Percentiles rank a stretch among this genome's conserved stretches.
Evolutionary conservation across 2,329 filamentous ascomycete genomes (phyloP).

Genomic region (Calonectria pseudoturangicola): DNA sequence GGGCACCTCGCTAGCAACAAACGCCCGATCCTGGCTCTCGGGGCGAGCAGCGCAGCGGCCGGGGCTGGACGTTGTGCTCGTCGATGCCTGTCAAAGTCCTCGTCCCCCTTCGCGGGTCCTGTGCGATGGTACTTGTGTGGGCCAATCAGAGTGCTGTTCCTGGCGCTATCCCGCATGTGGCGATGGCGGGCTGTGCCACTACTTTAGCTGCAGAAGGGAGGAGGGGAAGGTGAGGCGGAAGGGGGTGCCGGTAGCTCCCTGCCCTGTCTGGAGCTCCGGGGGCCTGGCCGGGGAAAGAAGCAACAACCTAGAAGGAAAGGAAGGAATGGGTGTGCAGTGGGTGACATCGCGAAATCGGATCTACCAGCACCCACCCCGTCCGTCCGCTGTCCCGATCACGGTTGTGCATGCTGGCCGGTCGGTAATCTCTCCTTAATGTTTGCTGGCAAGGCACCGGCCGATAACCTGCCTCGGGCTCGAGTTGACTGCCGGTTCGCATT

Average conservation of each 20-base stretch:
- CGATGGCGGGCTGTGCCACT: constrained; percentile 32
- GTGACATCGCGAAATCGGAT: constrained; percentile 55
- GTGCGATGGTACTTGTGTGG: constrained; percentile 54
- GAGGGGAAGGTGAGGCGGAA: constrained; percentile 37
- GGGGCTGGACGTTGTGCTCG: constrained; percentile 18
- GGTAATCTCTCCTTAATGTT: constrained; percentile 8
- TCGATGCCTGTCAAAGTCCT: constrained; percentile 34
- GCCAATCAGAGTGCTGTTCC: constrained; percentile 64
- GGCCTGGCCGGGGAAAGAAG: constrained; percentile 40
- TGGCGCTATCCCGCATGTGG: constrained; percentile 59
- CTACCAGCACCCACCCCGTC: constrained; percentile 43
- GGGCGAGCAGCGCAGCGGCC: constrained; percentile 42
- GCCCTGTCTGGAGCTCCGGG: constrained; percentile 18
- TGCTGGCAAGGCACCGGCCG: background rate
- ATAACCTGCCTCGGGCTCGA: constrained; percentile 1
- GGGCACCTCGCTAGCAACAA: constrained; percentile 23
- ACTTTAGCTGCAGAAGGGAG: constrained; percentile 40
- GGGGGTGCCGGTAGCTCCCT: constrained; percentile 41
- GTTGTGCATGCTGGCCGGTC: constrained; percentile 25
- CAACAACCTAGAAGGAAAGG: constrained; percentile 33
- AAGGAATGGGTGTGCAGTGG: constrained; percentile 37
- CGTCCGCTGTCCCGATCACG: constrained; percentile 36
- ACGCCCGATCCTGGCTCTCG: constrained; percentile 33
- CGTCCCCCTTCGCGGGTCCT: constrained; percentile 40
- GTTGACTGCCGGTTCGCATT: background rate